Percentiles rank a stretch among this genome's conserved stretches.
Conservation (phyloP, 768 basidiomycete species). For the Mycena vulgaris region DNA sequence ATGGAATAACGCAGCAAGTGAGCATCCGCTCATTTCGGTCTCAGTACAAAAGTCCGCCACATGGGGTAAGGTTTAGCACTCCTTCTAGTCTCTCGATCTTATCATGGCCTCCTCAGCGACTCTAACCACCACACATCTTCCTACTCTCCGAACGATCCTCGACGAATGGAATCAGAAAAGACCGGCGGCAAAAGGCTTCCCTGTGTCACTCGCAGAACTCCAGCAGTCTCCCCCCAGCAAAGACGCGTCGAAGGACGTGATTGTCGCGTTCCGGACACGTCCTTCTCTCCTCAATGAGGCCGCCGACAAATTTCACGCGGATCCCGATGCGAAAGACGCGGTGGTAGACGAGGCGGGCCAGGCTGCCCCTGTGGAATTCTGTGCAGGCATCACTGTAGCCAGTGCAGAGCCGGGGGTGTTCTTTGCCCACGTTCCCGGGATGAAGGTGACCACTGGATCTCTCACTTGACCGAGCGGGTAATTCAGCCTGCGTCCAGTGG, state of each 20-base stretch:
- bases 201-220: constrained; percentile 28
- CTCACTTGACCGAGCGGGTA: neutral
- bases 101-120: constrained; percentile 50
- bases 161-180: constrained; percentile 48
- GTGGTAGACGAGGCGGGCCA: constrained; percentile 15
- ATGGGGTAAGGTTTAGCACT: too few species aligned
- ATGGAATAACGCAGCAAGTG: too few species aligned
- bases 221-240: constrained; percentile 26
- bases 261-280: constrained; percentile 55
- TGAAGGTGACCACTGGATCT: constrained; percentile 42
- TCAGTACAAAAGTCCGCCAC: too few species aligned
- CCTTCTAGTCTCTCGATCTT: too few species aligned
- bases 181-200: constrained; percentile 37
- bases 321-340: constrained; percentile 33
- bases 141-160: constrained; percentile 43
- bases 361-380: constrained; percentile 42
- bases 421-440: constrained; percentile 52
- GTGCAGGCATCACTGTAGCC: constrained; percentile 46
- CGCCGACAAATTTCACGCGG: constrained; percentile 43
- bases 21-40: too few species aligned
- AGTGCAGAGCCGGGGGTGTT: constrained; percentile 51
- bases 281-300: constrained; percentile 50
- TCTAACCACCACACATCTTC: constrained; percentile 48
- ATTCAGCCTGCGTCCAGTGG: constrained; percentile 44
- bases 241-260: constrained; percentile 47